These are phyloP conservation scores for Malus hybrid DNA, from an alignment of 331 rosid species.

Conservation along the genomic window DNA sequence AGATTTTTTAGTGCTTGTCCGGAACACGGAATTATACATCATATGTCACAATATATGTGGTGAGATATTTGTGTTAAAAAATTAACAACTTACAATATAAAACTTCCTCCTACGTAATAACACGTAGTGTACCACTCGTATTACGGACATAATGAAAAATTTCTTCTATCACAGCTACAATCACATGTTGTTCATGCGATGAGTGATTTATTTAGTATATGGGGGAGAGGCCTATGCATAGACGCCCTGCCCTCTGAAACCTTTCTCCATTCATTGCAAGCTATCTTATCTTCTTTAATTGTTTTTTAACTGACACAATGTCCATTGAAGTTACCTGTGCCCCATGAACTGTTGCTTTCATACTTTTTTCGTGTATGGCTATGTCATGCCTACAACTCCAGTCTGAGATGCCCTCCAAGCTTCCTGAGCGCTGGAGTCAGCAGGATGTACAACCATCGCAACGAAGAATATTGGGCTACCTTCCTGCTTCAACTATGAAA, in stretches of 20 bases:
- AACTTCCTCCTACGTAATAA: too few species aligned
- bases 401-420: conserved; percentile 94
- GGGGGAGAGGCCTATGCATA: too few species aligned
- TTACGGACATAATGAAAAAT: too few species aligned
- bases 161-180: background rate
- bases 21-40: too few species aligned
- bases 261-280: background rate
- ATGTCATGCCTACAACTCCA: conserved; percentile 80
- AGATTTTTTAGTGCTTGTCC: too few species aligned
- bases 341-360: background rate
- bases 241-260: background rate
- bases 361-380: conserved; percentile 38
- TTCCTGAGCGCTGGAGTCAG: conserved; percentile 67
- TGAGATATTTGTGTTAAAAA: too few species aligned
- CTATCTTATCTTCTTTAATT: background rate
- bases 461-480: conserved; percentile 31
- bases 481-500: conserved; percentile 7
- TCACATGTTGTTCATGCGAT: too few species aligned
- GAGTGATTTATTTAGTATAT: too few species aligned
- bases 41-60: too few species aligned
- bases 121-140: too few species aligned
- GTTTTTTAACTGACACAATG: background rate
- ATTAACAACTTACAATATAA: too few species aligned
- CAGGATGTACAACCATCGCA: conserved; percentile 37
- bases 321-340: background rate